Conservation (phyloP, 179 eudicot species). For the Beta corolliflora region DNA sequence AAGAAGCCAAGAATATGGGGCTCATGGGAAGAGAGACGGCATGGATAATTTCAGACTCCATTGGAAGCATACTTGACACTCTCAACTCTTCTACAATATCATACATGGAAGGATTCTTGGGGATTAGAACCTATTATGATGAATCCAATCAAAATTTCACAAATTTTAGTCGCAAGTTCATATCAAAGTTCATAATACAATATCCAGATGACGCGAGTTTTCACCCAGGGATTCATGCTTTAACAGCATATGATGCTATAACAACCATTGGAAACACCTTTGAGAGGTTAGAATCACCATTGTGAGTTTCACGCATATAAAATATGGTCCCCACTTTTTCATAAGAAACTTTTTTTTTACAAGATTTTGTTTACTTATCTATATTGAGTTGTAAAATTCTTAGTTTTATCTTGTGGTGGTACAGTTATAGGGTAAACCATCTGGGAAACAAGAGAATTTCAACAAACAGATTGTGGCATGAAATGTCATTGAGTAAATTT, state of each 20-base stretch:
- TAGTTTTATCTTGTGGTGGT: background rate
- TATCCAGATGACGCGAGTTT: slow-evolving; percentile 36
- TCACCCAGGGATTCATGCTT: slow-evolving; percentile 43
- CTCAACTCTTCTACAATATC: slow-evolving; percentile 30
- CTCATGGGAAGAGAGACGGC: slow-evolving; percentile 43
- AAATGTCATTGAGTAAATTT: slow-evolving; percentile 12
- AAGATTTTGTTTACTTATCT: too few relatives aligned
- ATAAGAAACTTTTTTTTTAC: background rate
- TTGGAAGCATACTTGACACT: slow-evolving; percentile 38
- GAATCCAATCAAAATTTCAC: slow-evolving; percentile 22
- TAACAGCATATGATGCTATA: slow-evolving; percentile 45
- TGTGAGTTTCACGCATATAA: too few relatives aligned
- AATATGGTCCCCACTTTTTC: too few relatives aligned
- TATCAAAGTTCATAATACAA: slow-evolving; percentile 16
- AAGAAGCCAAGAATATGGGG: slow-evolving; percentile 41
- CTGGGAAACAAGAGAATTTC: too few relatives aligned
- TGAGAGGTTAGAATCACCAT: background rate
- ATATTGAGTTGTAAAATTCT: background rate
- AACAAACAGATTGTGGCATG: too few relatives aligned
- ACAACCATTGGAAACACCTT: slow-evolving; percentile 27
- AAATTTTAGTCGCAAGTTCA: slow-evolving; percentile 28
- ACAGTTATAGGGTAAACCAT: too few relatives aligned
- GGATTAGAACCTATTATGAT: slow-evolving; percentile 29
- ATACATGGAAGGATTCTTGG: slow-evolving; percentile 44
- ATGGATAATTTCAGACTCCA: slow-evolving; percentile 41